A percentile compares a stretch with the other conserved stretches of the same genome.
These are phyloP conservation scores for Aspergillus pseudonomiae DNA, from an alignment of 2,329 filamentous ascomycete genomes.

Conservation along the genomic window DNA sequence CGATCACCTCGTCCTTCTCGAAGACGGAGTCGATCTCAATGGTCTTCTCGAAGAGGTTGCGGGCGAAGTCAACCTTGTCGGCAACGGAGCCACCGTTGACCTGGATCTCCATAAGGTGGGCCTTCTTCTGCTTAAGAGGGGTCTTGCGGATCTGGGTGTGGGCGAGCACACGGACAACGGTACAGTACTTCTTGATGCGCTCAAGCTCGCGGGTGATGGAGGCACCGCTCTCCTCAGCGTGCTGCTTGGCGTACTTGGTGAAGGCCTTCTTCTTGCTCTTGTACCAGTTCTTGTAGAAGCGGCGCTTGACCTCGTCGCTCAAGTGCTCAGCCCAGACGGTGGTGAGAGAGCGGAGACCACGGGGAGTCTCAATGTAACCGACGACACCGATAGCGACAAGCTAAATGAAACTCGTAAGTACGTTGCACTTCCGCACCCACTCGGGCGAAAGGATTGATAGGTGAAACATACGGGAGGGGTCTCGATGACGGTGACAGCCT, in stretches of 20 bases:
- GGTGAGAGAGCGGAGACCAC: slow-evolving; percentile 97
- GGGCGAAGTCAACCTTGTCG: slow-evolving; percentile 96
- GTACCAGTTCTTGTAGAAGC: slow-evolving; percentile 99
- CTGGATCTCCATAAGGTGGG: slow-evolving; percentile 99
- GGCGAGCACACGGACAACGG: slow-evolving; percentile 96
- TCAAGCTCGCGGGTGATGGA: slow-evolving; percentile 96
- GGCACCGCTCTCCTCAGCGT: slow-evolving; percentile 88
- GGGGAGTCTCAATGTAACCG: slow-evolving; percentile 99
- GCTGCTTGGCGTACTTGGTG: slow-evolving; percentile 99
- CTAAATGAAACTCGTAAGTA: slow-evolving; percentile 54
- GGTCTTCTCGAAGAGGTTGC: slow-evolving; percentile 98
- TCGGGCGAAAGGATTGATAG: background rate
- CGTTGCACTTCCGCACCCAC: background rate
- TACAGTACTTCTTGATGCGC: slow-evolving; percentile 99
- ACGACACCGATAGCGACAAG: slow-evolving; percentile 99
- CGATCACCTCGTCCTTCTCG: slow-evolving; percentile 99
- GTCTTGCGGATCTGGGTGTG: slow-evolving; percentile 99
- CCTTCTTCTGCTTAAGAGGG: slow-evolving; percentile 99
- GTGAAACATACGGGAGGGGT: slow-evolving; percentile 83
- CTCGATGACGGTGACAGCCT: slow-evolving; percentile 85
- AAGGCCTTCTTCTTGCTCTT: slow-evolving; percentile 99
- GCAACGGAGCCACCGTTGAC: slow-evolving; percentile 95
- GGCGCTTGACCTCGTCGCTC: slow-evolving; percentile 97
- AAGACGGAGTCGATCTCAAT: slow-evolving; percentile 92
- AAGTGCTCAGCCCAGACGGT: slow-evolving; percentile 99